Evolutionary conservation across 768 basidiomycete species (phyloP), one percentile per base, ranked within the genome.

Genomic region (Lactarius indigo): DNA sequence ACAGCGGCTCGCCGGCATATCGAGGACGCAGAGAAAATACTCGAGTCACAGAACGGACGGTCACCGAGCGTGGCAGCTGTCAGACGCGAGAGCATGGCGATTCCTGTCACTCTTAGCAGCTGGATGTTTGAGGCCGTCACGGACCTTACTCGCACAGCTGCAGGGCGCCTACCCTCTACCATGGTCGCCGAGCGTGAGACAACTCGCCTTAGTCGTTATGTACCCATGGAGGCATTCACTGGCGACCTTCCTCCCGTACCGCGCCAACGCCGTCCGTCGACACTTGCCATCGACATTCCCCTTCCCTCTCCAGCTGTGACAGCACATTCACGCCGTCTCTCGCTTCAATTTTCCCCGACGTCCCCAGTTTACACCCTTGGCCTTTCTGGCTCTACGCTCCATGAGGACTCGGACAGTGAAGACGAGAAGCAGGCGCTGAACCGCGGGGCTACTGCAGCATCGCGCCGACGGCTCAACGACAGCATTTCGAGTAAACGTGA

Each of bases 51-150:
- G 7, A 76, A 82, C 33, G 78, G 80, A n/a, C 71, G n/a, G 73
- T 76, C 52, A 64, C 74, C 64, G 73, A 73, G 63, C 69, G 73
- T 23, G 73, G 72, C 57, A 68, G 69, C 70, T 23, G 61, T 77
- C 59, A 72, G 78, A 63, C 84, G 81, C 52, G 78, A 81, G 64
- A 84, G 82, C 65, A 74, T 83, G 50, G 76, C 76, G 5, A 78
- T 85, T 35, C 84, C 85, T 1, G 73, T 86, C 52, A 86, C 88
- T 0, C 78, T 89, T 28, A 87, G 87, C n/a, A 85, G 85, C 69
- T 93, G 92, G 92, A 92, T 92, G 91, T 84, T 91, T 64, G 90
- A 94, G 42, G 91, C 83, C 64, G 82, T 93, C 41, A 82, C 85
- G 0, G 90, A 90, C 57, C 76, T 92, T 23, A 87, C 87, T 0